Conservation (phyloP, 305 asterid species). For the Nicotiana rustica region DNA sequence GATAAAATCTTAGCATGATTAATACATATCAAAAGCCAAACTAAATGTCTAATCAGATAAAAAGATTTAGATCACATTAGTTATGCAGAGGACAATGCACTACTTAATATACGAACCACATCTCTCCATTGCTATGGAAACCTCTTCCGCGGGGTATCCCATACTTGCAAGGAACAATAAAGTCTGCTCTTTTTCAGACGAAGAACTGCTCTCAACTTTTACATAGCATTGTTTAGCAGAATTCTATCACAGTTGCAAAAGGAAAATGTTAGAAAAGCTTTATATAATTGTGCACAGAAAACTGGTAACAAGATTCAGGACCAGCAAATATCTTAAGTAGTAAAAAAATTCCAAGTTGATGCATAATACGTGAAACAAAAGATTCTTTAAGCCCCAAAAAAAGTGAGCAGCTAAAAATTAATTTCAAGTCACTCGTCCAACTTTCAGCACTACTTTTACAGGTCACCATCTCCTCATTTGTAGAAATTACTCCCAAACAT, state of each 20-base stretch:
- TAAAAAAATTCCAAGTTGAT: background rate
- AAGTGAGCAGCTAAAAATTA: background rate
- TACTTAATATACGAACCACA: constrained; percentile 60
- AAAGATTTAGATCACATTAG: background rate
- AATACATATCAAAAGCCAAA: constrained; percentile 29
- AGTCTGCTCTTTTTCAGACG: constrained; percentile 60
- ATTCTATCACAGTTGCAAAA: constrained; percentile 23
- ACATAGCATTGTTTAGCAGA: constrained; percentile 34
- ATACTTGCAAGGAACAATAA: constrained; percentile 58
- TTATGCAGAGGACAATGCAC: constrained; percentile 7
- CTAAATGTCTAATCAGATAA: background rate
- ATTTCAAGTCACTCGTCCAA: background rate
- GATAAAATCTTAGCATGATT: constrained; percentile 25
- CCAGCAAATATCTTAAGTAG: background rate
- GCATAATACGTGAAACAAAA: background rate
- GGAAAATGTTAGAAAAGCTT: constrained; percentile 31
- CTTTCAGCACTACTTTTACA: background rate
- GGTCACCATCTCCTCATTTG: background rate
- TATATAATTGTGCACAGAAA: background rate
- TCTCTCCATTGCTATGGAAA: constrained; percentile 75
- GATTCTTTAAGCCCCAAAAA: background rate
- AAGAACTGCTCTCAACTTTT: constrained; percentile 58
- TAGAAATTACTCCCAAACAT: background rate
- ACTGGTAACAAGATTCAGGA: background rate
- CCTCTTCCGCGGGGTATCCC: constrained; percentile 83